phyloP scores from a whole-genome alignment of 805 yeast species.

The Hanseniaspora jakobsenii region DNA sequence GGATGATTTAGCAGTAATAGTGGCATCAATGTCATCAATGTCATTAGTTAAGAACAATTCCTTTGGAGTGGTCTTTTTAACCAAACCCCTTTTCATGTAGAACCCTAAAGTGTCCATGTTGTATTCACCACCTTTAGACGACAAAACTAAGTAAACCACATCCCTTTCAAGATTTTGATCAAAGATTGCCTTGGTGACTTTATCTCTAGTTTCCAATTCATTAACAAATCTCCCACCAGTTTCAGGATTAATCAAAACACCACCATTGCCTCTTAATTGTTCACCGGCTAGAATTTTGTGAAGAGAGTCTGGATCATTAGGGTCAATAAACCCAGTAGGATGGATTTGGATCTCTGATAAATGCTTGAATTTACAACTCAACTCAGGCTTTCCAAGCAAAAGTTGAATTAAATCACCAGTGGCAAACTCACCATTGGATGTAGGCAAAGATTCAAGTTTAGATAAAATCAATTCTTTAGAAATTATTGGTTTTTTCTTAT shows the following conservation, averaged over 20 bases:
- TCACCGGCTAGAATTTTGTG: slow-evolving; percentile 53
- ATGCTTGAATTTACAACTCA: slow-evolving; percentile 40
- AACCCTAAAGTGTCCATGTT: slow-evolving; percentile 42
- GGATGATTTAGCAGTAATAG: too few relatives aligned
- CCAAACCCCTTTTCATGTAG: slow-evolving; percentile 33
- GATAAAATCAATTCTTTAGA: slow-evolving; percentile 8
- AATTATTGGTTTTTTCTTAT: background rate
- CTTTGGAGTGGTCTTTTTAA: slow-evolving; percentile 24
- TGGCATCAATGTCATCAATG: slow-evolving; percentile 18
- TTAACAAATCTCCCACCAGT: slow-evolving; percentile 42
- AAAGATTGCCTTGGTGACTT: slow-evolving; percentile 36
- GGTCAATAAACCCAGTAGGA: slow-evolving; percentile 50
- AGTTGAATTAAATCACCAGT: slow-evolving; percentile 40
- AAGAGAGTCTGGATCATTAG: slow-evolving; percentile 30
- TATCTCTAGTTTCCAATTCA: slow-evolving; percentile 44
- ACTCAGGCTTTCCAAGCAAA: slow-evolving; percentile 35
- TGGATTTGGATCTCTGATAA: slow-evolving; percentile 52
- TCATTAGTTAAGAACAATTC: too few relatives aligned
- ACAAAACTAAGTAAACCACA: slow-evolving; percentile 27
- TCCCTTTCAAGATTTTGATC: slow-evolving; percentile 22
- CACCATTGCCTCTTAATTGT: slow-evolving; percentile 48
- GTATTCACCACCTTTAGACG: slow-evolving; percentile 34
- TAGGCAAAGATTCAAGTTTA: slow-evolving; percentile 35
- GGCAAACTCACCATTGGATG: slow-evolving; percentile 46
- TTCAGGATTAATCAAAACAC: slow-evolving; percentile 36